Percentiles rank a stretch among this genome's conserved stretches.
These are phyloP conservation scores for Cairneyella variabilis DNA, from an alignment of 495 filamentous ascomycete species.

Conservation along the genomic window DNA sequence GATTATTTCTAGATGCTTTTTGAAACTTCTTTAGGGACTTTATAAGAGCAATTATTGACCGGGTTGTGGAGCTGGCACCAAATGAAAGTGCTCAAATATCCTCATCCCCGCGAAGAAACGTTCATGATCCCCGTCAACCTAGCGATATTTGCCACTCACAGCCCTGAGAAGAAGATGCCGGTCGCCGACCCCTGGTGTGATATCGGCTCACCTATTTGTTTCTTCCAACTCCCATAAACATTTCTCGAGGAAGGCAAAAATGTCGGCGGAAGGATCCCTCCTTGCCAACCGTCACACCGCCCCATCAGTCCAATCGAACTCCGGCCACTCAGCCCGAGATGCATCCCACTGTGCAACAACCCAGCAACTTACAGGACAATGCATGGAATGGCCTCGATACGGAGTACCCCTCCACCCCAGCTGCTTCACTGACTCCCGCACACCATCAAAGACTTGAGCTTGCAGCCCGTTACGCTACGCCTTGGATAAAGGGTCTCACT, in stretches of 20 bases:
- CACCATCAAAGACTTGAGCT: too few species aligned
- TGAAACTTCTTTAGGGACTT: too few species aligned
- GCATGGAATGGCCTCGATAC: too few species aligned
- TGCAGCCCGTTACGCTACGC: too few species aligned
- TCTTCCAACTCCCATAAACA: slow-evolving; percentile 9
- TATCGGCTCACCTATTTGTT: slow-evolving; percentile 10
- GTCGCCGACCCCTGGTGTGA: background rate
- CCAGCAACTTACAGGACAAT: slow-evolving; percentile 8
- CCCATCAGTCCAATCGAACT: background rate
- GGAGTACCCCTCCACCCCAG: too few species aligned
- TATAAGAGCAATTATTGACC: too few species aligned
- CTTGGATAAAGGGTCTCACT: slow-evolving; percentile 8
- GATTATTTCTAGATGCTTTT: too few species aligned
- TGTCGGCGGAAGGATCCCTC: slow-evolving; percentile 2
- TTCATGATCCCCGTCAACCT: too few species aligned
- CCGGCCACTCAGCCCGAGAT: background rate
- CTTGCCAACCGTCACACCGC: slow-evolving; percentile 13
- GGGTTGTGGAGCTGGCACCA: too few species aligned
- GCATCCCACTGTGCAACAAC: background rate
- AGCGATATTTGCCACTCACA: background rate
- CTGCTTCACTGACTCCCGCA: too few species aligned
- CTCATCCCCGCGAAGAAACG: too few species aligned
- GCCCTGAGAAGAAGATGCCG: background rate
- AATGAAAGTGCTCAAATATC: too few species aligned
- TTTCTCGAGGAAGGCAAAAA: background rate